Evolutionary conservation across 305 asterid species (phyloP), one percentile per base, ranked within the genome.

Genomic region (Fraxinus latifolia): DNA sequence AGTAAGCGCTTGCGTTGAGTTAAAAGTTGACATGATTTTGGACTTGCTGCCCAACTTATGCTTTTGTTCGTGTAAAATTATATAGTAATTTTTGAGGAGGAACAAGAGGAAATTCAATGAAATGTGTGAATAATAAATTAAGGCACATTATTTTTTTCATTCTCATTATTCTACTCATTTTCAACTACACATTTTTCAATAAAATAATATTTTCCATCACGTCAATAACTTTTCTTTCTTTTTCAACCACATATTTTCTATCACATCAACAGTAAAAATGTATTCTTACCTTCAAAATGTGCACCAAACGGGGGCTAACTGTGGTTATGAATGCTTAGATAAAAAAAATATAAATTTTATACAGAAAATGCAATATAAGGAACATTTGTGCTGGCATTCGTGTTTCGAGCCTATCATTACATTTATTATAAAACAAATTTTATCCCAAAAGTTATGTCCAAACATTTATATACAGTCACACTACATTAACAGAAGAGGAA

Each of bases 341-440:
- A 47, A 47, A 47, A 3, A 11, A 3, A 37, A 7, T 3, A 14
- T 47, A 3, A 44, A 4, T 47, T 14, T 15, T 47, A 47, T 47
- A 47, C 60, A 1, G 60, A 47, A 47, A 3, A 47, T 44, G n/a
- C 37, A 0, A 32, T 29, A 29, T 31, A 3, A 25, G 60, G 29
- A 44, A 34, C 83, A 14, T 44, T 74, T 82, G 84, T 87, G 80
- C 82, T 39, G 70, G 25, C 15, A 12, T 65, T 79, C 71, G 86
- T 82, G 84, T 82, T 80, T 84, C 83, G 84, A 82, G 87, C 84
- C 77, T 50, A 77, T 71, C 84, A 58, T 75, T 12, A 77, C 79
- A 77, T 72, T 71, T 68, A 68, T 68, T 29, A 29, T 29, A 8
- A 29, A 25, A 12, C 75, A 5, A 15, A 29, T 31, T 39, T 70